Conservation (phyloP, 164 flowering plant species). For the Vitis vinifera region ASM3070453v1 NC_081818.1:25641501-25642000, state of each 20-base stretch:
- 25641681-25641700: slow-evolving; percentile 46
- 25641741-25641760: slow-evolving; percentile 48
- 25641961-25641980: slow-evolving; percentile 50
- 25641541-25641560: slow-evolving; percentile 56
- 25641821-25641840: slow-evolving; percentile 49
- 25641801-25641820: slow-evolving; percentile 46
- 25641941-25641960: slow-evolving; percentile 51
- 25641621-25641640: slow-evolving; percentile 46
- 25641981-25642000: slow-evolving; percentile 36
- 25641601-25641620: slow-evolving; percentile 40
- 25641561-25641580: slow-evolving; percentile 55
- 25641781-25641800: slow-evolving; percentile 46
- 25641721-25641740: slow-evolving; percentile 48
- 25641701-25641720: slow-evolving; percentile 50
- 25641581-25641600: slow-evolving; percentile 47
- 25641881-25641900: slow-evolving; percentile 40
- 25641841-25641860: slow-evolving; percentile 47
- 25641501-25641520: slow-evolving; percentile 45
- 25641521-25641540: slow-evolving; percentile 49
- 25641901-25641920: slow-evolving; percentile 45
- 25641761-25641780: slow-evolving; percentile 46
- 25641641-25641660: slow-evolving; percentile 53
- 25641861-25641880: slow-evolving; percentile 46
- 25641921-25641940: slow-evolving; percentile 51
- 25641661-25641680: slow-evolving; percentile 37